A percentile compares a stretch with the other conserved stretches of the same genome.
Conservation (phyloP, 805 yeast genomes). For the Wickerhamiella parazyma region DNA sequence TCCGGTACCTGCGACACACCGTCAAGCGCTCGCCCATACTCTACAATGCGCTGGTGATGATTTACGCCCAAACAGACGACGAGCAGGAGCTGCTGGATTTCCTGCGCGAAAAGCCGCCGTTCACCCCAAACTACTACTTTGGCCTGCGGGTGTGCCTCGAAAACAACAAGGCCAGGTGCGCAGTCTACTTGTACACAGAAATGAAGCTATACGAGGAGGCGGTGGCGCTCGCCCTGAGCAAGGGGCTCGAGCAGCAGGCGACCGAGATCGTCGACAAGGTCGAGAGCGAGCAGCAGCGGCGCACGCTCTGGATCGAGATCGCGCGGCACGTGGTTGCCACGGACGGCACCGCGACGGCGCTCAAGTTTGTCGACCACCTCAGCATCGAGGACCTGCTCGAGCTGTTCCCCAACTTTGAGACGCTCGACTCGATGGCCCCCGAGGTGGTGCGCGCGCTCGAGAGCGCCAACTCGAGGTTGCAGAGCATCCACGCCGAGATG, state of each 20-base stretch:
- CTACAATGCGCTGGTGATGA: conserved; percentile 57
- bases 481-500: conserved; percentile 59
- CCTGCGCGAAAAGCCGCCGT: conserved; percentile 30
- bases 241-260: conserved; percentile 42
- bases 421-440: conserved; percentile 69
- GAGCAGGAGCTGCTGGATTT: conserved; percentile 39
- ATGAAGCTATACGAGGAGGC: conserved; percentile 70
- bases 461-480: conserved; percentile 52
- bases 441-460: conserved; percentile 74
- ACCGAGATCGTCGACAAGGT: conserved; percentile 42
- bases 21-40: conserved; percentile 38
- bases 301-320: conserved; percentile 61
- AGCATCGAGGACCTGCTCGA: conserved; percentile 74
- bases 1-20: conserved; percentile 47
- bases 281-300: conserved; percentile 41
- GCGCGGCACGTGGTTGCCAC: conserved; percentile 29
- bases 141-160: conserved; percentile 59
- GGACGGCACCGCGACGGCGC: conserved; percentile 24
- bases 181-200: conserved; percentile 58
- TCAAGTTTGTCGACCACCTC: conserved; percentile 18
- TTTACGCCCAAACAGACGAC: conserved; percentile 39
- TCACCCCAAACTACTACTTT: conserved; percentile 45
- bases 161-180: conserved; percentile 44
- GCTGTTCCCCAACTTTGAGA: conserved; percentile 67
- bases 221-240: conserved; percentile 52